These are phyloP conservation scores for Leishmania turanica DNA, from an alignment of 208 protist genomes.

Conservation along the genomic window DNA sequence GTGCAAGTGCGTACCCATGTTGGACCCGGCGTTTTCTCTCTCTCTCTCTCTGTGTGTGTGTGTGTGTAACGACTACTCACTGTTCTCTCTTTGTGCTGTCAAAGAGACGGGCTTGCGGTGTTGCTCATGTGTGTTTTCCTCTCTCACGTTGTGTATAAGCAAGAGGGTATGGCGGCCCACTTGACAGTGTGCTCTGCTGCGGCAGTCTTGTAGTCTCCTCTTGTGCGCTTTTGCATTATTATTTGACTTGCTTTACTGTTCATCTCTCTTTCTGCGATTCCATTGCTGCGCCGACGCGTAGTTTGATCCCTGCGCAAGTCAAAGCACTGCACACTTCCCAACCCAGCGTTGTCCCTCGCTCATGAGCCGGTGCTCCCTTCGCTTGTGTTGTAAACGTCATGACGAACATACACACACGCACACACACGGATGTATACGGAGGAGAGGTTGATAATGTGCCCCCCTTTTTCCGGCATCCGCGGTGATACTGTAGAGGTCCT, in stretches of 20 bases:
- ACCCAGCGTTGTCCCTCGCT: neutral
- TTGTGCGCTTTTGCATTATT: neutral
- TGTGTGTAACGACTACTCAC: neutral
- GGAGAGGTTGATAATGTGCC: neutral
- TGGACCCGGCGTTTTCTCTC: neutral
- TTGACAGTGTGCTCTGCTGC: neutral
- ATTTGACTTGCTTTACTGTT: constrained; percentile 17
- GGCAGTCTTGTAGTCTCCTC: neutral
- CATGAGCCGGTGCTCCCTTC: neutral
- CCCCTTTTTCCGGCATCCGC: neutral
- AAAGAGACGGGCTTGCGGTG: neutral
- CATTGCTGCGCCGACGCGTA: constrained; percentile 6
- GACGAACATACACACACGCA: constrained; percentile 11
- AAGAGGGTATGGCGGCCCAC: neutral
- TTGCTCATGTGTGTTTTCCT: constrained; percentile 1
- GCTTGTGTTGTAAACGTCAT: constrained; percentile 4
- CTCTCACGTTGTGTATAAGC: constrained; percentile 1
- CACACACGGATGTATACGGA: neutral
- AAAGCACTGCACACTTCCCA: neutral
- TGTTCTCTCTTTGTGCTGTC: constrained; percentile 1
- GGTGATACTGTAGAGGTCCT: neutral
- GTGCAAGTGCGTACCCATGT: neutral
- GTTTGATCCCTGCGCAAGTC: neutral
- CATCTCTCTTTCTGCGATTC: constrained; percentile 8
- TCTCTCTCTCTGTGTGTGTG: neutral